phyloP scores from a whole-genome alignment of 2,329 filamentous ascomycete genomes.

The Xylariaceae sp. region DNA sequence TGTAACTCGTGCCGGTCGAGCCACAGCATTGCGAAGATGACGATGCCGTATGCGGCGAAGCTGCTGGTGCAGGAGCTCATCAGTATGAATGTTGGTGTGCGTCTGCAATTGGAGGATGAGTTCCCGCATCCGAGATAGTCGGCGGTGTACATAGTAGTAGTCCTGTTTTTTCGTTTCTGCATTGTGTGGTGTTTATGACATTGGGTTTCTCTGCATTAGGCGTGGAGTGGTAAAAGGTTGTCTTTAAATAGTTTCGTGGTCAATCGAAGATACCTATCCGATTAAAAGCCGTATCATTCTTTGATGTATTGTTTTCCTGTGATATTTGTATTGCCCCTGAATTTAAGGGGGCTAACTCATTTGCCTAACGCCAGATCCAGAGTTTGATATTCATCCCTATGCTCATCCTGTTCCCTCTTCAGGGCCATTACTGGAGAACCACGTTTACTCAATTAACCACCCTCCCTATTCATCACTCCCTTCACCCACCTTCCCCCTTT shows the following conservation, averaged over 20 bases:
- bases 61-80: conserved; percentile 91
- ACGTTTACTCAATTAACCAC: background rate
- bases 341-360: too few relatives aligned
- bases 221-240: conserved; percentile 10
- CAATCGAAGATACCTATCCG: background rate
- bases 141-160: background rate
- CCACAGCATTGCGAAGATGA: conserved; percentile 82
- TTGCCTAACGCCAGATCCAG: too few relatives aligned
- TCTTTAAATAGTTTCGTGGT: background rate
- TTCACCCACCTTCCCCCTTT: conserved; percentile 10
- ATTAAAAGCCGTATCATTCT: background rate
- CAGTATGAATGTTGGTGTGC: conserved; percentile 97
- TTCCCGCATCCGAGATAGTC: conserved; percentile 61
- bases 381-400: too few relatives aligned
- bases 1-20: conserved; percentile 89
- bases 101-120: conserved; percentile 86
- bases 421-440: too few relatives aligned
- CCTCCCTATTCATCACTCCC: background rate
- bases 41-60: conserved; percentile 96
- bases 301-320: too few relatives aligned
- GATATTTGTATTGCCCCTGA: too few relatives aligned
- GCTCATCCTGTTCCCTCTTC: too few relatives aligned
- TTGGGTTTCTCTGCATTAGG: conserved; percentile 12
- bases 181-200: conserved; percentile 24
- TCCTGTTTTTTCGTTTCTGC: conserved; percentile 13